Conservation (phyloP, 768 basidiomycete genomes). For the Tremella fuciformis region DNA sequence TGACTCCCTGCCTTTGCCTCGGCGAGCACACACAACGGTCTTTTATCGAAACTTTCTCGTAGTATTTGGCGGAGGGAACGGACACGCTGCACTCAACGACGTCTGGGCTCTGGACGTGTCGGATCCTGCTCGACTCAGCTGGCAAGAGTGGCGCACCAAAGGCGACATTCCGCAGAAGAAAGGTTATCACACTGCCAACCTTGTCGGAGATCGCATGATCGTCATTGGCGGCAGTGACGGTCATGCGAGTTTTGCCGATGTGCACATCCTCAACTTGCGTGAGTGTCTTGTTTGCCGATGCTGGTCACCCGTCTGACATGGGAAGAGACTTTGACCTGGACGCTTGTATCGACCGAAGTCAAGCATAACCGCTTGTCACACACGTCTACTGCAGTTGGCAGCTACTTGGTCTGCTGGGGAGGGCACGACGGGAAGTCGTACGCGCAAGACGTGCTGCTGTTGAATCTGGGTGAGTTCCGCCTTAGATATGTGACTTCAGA, state of each 20-base stretch:
- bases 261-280: slow-evolving; percentile 86
- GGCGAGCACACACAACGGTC: slow-evolving; percentile 85
- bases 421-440: slow-evolving; percentile 82
- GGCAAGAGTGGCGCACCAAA: slow-evolving; percentile 62
- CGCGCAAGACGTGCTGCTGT: slow-evolving; percentile 66
- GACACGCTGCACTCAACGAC: slow-evolving; percentile 82
- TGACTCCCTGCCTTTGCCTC: slow-evolving; percentile 57
- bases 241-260: slow-evolving; percentile 77
- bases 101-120: slow-evolving; percentile 79
- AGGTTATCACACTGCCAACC: slow-evolving; percentile 88
- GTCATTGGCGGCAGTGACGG: slow-evolving; percentile 90
- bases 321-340: slow-evolving; percentile 51
- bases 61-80: slow-evolving; percentile 93
- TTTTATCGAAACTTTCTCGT: slow-evolving; percentile 69
- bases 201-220: slow-evolving; percentile 80
- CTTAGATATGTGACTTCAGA: neutral
- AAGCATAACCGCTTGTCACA: slow-evolving; percentile 69
- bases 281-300: slow-evolving; percentile 47
- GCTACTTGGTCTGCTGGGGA: slow-evolving; percentile 82
- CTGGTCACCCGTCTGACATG: no score
- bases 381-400: slow-evolving; percentile 83
- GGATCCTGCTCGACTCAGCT: slow-evolving; percentile 56
- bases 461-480: slow-evolving; percentile 70
- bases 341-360: slow-evolving; percentile 49
- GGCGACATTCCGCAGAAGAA: slow-evolving; percentile 54